Percentiles rank a stretch among this genome's conserved stretches.
phyloP scores from a whole-genome alignment of 176 grass and related monocot genomes.

The Carex myosuroides region DNA sequence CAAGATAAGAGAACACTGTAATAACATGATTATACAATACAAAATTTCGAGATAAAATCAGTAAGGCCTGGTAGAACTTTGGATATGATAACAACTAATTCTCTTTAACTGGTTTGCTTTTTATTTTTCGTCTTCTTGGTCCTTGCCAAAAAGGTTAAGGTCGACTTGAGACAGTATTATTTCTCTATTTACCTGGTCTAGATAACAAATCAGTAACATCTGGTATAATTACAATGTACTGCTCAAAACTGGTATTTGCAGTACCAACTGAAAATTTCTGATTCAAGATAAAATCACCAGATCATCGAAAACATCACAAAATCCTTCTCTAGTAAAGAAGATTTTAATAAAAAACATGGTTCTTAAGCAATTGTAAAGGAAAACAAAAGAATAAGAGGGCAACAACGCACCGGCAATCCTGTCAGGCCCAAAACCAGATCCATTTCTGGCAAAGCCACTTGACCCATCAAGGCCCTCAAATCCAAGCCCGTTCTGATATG shows the following conservation, averaged over 20 bases:
- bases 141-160: no score
- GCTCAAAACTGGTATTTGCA: background rate
- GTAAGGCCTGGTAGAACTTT: background rate
- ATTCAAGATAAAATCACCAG: background rate
- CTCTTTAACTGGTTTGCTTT: background rate
- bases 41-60: background rate
- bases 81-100: background rate
- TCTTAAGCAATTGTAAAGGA: background rate
- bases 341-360: background rate
- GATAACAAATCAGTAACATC: background rate
- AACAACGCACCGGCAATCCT: constrained; percentile 42
- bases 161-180: background rate
- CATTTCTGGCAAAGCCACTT: constrained; percentile 29
- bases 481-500: constrained; percentile 45
- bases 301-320: no score
- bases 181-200: background rate
- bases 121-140: background rate
- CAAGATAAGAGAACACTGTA: background rate
- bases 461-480: constrained; percentile 34
- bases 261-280: background rate
- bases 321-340: no score
- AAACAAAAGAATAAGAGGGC: background rate
- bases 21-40: background rate
- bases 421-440: constrained; percentile 30
- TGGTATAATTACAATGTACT: background rate